Conservation (phyloP, 148 eudicot genomes). For the Heliosperma pusillum region DNA sequence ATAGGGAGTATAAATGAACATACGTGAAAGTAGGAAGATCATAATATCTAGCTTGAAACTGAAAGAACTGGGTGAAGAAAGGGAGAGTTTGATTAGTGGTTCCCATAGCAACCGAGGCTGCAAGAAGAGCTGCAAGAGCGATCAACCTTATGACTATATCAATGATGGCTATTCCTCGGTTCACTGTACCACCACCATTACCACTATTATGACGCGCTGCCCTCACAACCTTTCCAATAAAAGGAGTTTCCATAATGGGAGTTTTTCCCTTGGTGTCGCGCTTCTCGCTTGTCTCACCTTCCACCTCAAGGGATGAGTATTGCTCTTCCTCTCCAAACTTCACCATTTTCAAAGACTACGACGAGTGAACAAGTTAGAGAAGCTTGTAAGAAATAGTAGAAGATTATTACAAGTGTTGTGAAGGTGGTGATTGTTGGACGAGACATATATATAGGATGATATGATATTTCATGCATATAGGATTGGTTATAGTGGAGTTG, state of each 20-base stretch:
- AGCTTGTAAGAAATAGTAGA: neutral
- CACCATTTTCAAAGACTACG: conserved; percentile 4
- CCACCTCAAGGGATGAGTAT: conserved; percentile 28
- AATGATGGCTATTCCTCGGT: conserved; percentile 37
- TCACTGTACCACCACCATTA: conserved; percentile 23
- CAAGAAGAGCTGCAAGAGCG: conserved; percentile 33
- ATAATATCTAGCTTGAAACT: conserved; percentile 41
- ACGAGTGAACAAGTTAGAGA: neutral
- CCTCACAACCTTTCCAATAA: conserved; percentile 24
- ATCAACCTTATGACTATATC: conserved; percentile 45
- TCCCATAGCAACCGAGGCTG: conserved; percentile 39
- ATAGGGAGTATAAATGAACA: neutral
- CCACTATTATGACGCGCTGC: neutral
- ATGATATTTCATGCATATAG: no score
- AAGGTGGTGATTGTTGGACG: conserved; percentile 1
- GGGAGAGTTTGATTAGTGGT: conserved; percentile 48
- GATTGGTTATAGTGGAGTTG: conserved; percentile 31
- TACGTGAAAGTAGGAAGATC: conserved; percentile 51
- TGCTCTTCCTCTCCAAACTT: conserved; percentile 16
- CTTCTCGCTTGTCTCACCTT: conserved; percentile 17
- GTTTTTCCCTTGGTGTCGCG: conserved; percentile 38
- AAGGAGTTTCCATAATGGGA: conserved; percentile 40
- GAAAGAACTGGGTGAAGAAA: conserved; percentile 52
- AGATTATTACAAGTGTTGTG: conserved; percentile 15
- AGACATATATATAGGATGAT: conserved; percentile 20